These are phyloP conservation scores for Dactylella cylindrospora DNA, from an alignment of 2,329 filamentous ascomycete genomes.

Conservation along the genomic window DNA sequence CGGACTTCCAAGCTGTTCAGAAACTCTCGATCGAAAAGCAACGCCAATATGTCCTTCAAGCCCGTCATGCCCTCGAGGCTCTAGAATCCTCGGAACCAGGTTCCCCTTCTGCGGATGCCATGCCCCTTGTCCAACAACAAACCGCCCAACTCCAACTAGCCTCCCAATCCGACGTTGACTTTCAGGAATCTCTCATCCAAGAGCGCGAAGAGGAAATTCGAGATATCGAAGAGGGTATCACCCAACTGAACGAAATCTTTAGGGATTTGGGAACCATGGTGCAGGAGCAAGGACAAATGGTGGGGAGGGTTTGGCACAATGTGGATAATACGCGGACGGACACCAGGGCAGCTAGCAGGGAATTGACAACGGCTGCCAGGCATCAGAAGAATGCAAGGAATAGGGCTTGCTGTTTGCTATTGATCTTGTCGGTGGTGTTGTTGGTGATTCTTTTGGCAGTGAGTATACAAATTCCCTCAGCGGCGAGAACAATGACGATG, in stretches of 20 bases:
- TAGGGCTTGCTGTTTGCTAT: conserved; percentile 86
- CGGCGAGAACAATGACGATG: no score
- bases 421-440: conserved; percentile 85
- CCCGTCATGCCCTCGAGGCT: conserved; percentile 66
- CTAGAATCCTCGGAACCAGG: conserved; percentile 46
- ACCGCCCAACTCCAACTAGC: conserved; percentile 77
- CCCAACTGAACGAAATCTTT: conserved; percentile 94
- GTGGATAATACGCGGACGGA: conserved; percentile 79
- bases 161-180: conserved; percentile 92
- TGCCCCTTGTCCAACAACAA: conserved; percentile 58
- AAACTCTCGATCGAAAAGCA: conserved; percentile 88
- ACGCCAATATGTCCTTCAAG: conserved; percentile 78
- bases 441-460: conserved; percentile 87
- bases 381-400: conserved; percentile 95
- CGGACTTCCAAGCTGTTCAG: conserved; percentile 91
- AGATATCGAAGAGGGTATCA: conserved; percentile 94
- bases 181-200: conserved; percentile 91
- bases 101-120: conserved; percentile 48
- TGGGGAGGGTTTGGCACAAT: conserved; percentile 85
- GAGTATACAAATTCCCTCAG: no score
- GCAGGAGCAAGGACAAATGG: conserved; percentile 82
- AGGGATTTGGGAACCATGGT: conserved; percentile 98
- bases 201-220: conserved; percentile 96
- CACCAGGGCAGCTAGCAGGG: conserved; percentile 79
- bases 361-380: conserved; percentile 79